Conservation (phyloP, 768 basidiomycete species). For the Coprinellus aureogranulatus region DNA sequence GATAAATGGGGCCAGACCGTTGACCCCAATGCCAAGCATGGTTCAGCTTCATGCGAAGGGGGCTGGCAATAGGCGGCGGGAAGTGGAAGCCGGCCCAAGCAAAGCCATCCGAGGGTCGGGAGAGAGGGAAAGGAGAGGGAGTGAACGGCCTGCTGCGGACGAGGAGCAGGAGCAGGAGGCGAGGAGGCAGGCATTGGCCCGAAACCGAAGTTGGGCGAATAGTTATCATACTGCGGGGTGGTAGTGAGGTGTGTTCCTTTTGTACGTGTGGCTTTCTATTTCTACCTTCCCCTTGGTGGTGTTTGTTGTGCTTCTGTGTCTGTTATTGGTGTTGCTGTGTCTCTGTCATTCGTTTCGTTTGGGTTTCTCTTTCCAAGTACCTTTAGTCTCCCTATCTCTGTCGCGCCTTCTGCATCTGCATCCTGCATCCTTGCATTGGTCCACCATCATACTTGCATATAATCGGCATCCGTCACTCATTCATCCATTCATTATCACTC, state of each 20-base stretch:
- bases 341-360: not conserved
- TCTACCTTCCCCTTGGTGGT: constrained; percentile 6
- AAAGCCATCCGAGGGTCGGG: constrained; percentile 13
- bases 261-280: constrained; percentile 4
- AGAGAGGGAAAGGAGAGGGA: constrained; percentile 15
- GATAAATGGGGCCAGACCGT: constrained; percentile 21
- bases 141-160: constrained; percentile 13
- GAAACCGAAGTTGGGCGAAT: constrained; percentile 68
- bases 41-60: constrained; percentile 42
- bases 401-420: not conserved
- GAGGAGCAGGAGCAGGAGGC: constrained; percentile 42
- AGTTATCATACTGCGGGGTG: constrained; percentile 68
- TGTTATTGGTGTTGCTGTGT: not conserved
- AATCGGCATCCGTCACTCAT: constrained; percentile 1
- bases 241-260: constrained; percentile 31
- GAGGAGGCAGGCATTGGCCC: constrained; percentile 45
- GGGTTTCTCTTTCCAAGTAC: not conserved
- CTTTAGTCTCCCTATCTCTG: not conserved
- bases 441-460: not conserved
- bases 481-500: not conserved
- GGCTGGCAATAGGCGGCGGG: constrained; percentile 16
- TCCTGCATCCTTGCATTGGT: not conserved
- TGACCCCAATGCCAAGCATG: constrained; percentile 36
- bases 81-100: constrained; percentile 5
- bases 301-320: constrained; percentile 6